A percentile compares a stretch with the other conserved stretches of the same genome.
Conservation (phyloP, 192 early-diverging fungal genomes). For the Backusella circina region DNA sequence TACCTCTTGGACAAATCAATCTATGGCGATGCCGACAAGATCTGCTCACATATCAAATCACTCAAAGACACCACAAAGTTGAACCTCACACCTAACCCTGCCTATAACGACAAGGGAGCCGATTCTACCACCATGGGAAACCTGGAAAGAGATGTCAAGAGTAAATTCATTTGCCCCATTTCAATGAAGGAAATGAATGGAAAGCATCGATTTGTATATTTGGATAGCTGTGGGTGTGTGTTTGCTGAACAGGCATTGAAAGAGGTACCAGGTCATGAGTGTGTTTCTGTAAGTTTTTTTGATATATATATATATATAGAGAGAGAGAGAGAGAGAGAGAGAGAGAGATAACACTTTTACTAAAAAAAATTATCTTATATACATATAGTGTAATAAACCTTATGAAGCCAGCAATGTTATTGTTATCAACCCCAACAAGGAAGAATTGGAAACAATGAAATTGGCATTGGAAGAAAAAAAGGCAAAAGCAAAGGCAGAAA, state of each 20-base stretch:
- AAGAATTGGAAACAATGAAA: constrained; percentile 60
- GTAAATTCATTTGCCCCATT: constrained; percentile 74
- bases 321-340: too few relatives aligned
- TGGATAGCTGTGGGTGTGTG: constrained; percentile 73
- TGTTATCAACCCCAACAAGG: constrained; percentile 62
- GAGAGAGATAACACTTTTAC: too few relatives aligned
- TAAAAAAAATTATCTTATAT: too few relatives aligned
- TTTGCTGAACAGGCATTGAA: constrained; percentile 76
- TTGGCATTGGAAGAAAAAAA: constrained; percentile 51
- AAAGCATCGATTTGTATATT: constrained; percentile 61
- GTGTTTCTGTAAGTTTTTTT: constrained; percentile 55
- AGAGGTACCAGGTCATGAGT: constrained; percentile 58
- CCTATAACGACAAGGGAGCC: constrained; percentile 40
- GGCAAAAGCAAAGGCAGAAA: constrained; percentile 42
- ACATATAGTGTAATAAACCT: constrained; percentile 62
- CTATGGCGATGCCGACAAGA: constrained; percentile 78
- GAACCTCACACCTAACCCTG: constrained; percentile 64
- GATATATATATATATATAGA: neutral
- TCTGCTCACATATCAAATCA: constrained; percentile 67
- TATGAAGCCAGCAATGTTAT: constrained; percentile 58
- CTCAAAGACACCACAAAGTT: constrained; percentile 74
- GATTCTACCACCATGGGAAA: constrained; percentile 43
- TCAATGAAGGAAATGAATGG: constrained; percentile 87
- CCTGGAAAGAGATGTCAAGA: constrained; percentile 47
- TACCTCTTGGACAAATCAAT: constrained; percentile 63